Base-by-base conservation (phyloP, 192 early-diverging fungal species). In the Obelidium mucronatum region DNA sequence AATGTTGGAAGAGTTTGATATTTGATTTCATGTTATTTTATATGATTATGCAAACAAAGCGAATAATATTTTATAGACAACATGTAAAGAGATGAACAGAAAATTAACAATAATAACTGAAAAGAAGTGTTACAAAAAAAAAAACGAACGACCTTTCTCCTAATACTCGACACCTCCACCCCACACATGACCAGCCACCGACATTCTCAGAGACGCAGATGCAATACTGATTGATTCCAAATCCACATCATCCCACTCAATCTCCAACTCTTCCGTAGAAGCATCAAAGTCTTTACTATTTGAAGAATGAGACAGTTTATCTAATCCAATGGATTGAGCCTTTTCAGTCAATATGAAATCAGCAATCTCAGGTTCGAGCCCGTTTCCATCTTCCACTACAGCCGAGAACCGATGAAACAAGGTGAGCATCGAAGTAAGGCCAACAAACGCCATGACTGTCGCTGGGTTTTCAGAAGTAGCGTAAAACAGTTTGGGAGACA, bases 381-480 rank as follows among this genome's bases (percentile, higher is more conserved):
- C 64, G 11, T 37, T 6, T 17, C 37, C 28, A 37, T 66, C 64
- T 17, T 66, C 64, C 36, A 66, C 64, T 17, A 66, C 37, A 15
- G 37, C 64, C 30, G n/a, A 28, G 64, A 36, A 66, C 33, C 64
- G 64, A 33, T 66, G 64, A 17, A 60, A 31, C 11, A 60, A 60
- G 15, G 59, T 60, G 15, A 66, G 36, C 8, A 66, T 17, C 33
- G 64, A 31, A 17, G 4, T 6, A 66, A 4, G 6, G n/a, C n/a
- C 28, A 17, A 66, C 37, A 26, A n/a, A n/a, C n/a, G n/a, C n/a
- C n/a, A n/a, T n/a, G n/a, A n/a, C n/a, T n/a, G n/a, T n/a, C n/a
- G n/a, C n/a, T n/a, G n/a, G n/a, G n/a, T n/a, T n/a, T n/a, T n/a
- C n/a, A n/a, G n/a, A n/a, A n/a, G n/a, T n/a, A n/a, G n/a, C n/a